Evolutionary conservation across 2,329 filamentous ascomycete genomes (phyloP), one percentile per base, ranked within the genome.

Genomic region (Phaeophleospora eucalypticola): DNA sequence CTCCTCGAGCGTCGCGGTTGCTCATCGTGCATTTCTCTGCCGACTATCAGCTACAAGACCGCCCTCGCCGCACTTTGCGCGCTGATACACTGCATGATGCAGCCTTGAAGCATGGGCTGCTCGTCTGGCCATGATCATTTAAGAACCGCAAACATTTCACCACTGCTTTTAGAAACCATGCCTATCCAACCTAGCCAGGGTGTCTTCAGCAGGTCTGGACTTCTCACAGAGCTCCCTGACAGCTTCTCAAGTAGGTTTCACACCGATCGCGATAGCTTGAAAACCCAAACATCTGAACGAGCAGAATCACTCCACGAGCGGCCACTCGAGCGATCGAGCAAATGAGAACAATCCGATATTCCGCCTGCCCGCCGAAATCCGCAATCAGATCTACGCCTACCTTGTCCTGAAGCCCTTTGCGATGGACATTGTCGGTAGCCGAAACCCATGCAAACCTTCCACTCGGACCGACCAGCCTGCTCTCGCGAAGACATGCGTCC

Each of bases 301-400:
- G 12, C 15, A 37, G 15, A 14, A 37, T 37, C 16, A 12, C 36
- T 12, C 36, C 36, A 37, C 36, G 16, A 16, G 15, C 16, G 36
- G 19, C 10, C 36, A 37, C 36, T 17, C 36, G 16, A 16, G 15
- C 16, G 36, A 37, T 10, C 36, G 19, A 19, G 17, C 36, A 37
- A 19, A 19, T 19, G 16, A 16, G 6, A 16, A 17, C 10, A 18
- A 20, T 33, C 37, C 14, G 2, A 15, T 42, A n/a, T 4, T 46
- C 1, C 29, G 20, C 12, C 29, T 46, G n/a, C 87, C 91, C 95
- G 4, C 91, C 90, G 27, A 97, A 73, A 68, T 98, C 91, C 68
- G 91, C 96, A 6, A 97, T 82, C 7, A 97, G 89, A 66, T 97
- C 97, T 41, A 97, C 84, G 47, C 95, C n/a, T 21, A 29, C n/a